Evolutionary conservation across 2,329 filamentous ascomycete genomes (phyloP).

Genomic region (Calonectria crousiana): DNA sequence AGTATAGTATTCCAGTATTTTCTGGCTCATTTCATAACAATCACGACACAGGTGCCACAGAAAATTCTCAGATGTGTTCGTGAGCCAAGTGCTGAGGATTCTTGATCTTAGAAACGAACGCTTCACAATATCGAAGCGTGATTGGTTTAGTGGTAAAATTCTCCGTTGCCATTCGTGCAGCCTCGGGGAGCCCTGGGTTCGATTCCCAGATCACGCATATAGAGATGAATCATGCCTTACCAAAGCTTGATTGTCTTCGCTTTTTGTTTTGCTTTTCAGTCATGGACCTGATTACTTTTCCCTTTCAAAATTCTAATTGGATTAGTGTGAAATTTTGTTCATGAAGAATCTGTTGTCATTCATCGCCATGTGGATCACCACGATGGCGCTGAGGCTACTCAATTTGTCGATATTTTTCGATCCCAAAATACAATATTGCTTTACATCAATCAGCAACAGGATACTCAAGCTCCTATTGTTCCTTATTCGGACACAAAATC

Average conservation of each 20-base stretch:
- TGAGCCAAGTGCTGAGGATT: neutral
- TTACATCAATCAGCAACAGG: too few relatives aligned
- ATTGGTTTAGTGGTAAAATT: slow-evolving; percentile 7
- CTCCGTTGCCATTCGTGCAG: neutral
- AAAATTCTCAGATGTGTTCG: neutral
- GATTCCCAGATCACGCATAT: neutral
- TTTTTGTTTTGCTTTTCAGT: too few relatives aligned
- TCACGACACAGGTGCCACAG: neutral
- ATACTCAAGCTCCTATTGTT: too few relatives aligned
- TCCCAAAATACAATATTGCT: neutral
- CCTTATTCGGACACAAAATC: too few relatives aligned
- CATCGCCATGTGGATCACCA: neutral
- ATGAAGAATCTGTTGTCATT: neutral
- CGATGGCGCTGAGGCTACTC: neutral
- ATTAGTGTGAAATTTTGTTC: neutral
- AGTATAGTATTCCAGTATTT: too few relatives aligned
- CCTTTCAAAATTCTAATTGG: too few relatives aligned
- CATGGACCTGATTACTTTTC: too few relatives aligned
- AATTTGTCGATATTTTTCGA: neutral
- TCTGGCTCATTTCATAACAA: neutral
- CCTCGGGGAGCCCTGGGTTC: slow-evolving; percentile 2
- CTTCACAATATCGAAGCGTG: neutral
- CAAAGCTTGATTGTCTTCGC: too few relatives aligned
- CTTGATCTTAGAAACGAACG: accelerated
- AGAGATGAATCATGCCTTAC: too few relatives aligned